A percentile compares a stretch with the other conserved stretches of the same genome.
Conservation (phyloP, 768 basidiomycete species). For the Kwoniella heveanensis region DNA sequence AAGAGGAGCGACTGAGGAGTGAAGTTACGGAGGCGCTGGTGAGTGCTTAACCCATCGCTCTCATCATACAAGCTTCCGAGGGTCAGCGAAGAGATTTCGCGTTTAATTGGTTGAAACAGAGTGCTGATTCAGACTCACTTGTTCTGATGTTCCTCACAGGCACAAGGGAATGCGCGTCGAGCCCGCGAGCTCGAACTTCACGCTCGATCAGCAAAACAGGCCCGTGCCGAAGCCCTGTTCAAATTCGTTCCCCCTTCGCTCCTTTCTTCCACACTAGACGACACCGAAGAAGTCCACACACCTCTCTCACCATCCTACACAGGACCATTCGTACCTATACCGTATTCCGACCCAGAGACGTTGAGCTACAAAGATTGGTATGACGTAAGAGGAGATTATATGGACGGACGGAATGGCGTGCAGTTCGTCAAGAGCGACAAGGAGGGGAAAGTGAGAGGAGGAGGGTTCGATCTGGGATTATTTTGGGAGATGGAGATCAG, state of each 20-base stretch:
- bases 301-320: slow-evolving; percentile 42
- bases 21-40: slow-evolving; percentile 43
- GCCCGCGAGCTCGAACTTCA: slow-evolving; percentile 27
- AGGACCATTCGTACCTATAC: slow-evolving; percentile 51
- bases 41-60: no score
- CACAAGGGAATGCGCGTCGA: slow-evolving; percentile 18
- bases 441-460: slow-evolving; percentile 45
- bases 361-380: slow-evolving; percentile 23
- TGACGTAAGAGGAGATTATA: slow-evolving; percentile 35
- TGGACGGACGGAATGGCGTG: slow-evolving; percentile 40
- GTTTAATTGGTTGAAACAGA: no score
- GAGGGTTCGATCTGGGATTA: slow-evolving; percentile 44
- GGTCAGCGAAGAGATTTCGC: no score
- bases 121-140: no score
- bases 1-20: slow-evolving; percentile 33
- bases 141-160: slow-evolving; percentile 3
- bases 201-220: slow-evolving; percentile 27
- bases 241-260: slow-evolving; percentile 31
- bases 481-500: slow-evolving; percentile 52
- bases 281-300: slow-evolving; percentile 16
- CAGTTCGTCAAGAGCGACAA: slow-evolving; percentile 39
- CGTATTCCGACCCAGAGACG: slow-evolving; percentile 39
- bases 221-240: slow-evolving; percentile 30
- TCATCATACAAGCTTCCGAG: no score
- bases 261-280: slow-evolving; percentile 7